These are phyloP conservation scores for Cynara cardunculus DNA, from an alignment of 129 eudicot genomes.

Conservation along the genomic window DNA sequence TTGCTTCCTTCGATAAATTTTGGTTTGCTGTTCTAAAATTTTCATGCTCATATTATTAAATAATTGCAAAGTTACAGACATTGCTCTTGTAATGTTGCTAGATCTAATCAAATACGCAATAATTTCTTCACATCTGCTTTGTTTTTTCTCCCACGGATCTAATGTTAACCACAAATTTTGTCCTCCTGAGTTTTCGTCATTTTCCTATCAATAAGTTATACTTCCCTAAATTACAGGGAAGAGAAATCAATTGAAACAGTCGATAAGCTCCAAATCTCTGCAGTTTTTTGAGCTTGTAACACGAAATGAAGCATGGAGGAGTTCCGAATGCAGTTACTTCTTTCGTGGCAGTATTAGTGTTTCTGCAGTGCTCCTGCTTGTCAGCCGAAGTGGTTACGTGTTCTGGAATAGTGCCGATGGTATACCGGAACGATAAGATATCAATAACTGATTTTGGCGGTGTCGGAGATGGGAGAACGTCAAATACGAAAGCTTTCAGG, in stretches of 20 bases:
- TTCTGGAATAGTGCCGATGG: conserved; percentile 78
- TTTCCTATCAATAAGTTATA: background rate
- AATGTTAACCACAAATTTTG: background rate
- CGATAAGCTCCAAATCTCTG: conserved; percentile 8
- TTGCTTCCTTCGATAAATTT: background rate
- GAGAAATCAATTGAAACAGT: background rate
- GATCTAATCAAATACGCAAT: conserved; percentile 17
- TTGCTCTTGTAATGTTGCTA: conserved; percentile 30
- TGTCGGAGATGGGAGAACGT: conserved; percentile 77
- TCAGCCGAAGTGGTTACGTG: conserved; percentile 54
- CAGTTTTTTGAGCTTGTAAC: background rate
- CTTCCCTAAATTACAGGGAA: background rate
- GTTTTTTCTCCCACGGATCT: conserved; percentile 4
- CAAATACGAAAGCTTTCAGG: conserved; percentile 78
- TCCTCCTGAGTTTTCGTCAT: background rate
- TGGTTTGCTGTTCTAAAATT: background rate
- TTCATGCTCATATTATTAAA: background rate
- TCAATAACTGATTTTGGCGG: conserved; percentile 82
- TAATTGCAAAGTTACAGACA: background rate
- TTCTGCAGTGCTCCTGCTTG: conserved; percentile 22
- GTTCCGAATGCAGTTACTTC: conserved; percentile 21
- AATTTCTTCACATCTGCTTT: background rate
- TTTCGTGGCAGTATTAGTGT: conserved; percentile 21
- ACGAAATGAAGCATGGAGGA: conserved; percentile 10
- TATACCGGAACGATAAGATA: conserved; percentile 64